These are phyloP conservation scores for Hericium erinaceus DNA, from an alignment of 768 basidiomycete genomes.

Conservation along the genomic window DNA sequence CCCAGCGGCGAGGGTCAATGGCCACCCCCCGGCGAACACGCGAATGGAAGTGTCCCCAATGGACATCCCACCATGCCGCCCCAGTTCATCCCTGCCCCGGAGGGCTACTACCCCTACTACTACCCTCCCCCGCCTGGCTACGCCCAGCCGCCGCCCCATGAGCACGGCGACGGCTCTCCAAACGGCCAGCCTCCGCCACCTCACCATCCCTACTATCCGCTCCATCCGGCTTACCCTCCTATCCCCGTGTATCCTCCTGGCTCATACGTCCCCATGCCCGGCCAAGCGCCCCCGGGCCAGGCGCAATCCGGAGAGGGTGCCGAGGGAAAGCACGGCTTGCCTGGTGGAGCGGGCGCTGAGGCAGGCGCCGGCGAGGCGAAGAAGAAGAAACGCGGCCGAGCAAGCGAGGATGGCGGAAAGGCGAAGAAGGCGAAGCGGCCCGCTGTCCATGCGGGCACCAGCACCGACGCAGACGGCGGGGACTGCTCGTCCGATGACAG, in stretches of 20 bases:
- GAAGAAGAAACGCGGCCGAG: slow-evolving; percentile 8
- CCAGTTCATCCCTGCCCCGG: slow-evolving; percentile 25
- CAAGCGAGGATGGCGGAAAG: slow-evolving; percentile 13
- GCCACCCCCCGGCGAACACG: slow-evolving; percentile 15
- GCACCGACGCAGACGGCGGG: slow-evolving; percentile 11
- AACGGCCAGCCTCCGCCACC: slow-evolving; percentile 21
- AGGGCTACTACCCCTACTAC: slow-evolving; percentile 37
- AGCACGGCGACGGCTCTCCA: slow-evolving; percentile 21
- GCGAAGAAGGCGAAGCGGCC: slow-evolving; percentile 18
- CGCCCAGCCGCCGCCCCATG: slow-evolving; percentile 29
- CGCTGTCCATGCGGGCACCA: neutral
- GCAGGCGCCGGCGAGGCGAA: slow-evolving; percentile 11
- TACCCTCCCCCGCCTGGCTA: slow-evolving; percentile 34
- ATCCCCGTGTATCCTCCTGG: slow-evolving; percentile 25
- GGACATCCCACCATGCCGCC: slow-evolving; percentile 22
- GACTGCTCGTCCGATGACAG: slow-evolving; percentile 21
- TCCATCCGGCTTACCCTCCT: slow-evolving; percentile 26
- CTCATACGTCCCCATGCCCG: slow-evolving; percentile 9
- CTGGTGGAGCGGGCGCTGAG: slow-evolving; percentile 12
- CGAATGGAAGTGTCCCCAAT: slow-evolving; percentile 14
- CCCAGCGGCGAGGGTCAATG: slow-evolving; percentile 25
- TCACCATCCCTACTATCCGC: slow-evolving; percentile 30
- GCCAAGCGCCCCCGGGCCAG: slow-evolving; percentile 4
- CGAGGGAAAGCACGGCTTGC: neutral
- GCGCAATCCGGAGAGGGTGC: neutral